Evolutionary conservation across 2,329 filamentous ascomycete genomes (phyloP).

Genomic region (Venturia aucupariae): DNA sequence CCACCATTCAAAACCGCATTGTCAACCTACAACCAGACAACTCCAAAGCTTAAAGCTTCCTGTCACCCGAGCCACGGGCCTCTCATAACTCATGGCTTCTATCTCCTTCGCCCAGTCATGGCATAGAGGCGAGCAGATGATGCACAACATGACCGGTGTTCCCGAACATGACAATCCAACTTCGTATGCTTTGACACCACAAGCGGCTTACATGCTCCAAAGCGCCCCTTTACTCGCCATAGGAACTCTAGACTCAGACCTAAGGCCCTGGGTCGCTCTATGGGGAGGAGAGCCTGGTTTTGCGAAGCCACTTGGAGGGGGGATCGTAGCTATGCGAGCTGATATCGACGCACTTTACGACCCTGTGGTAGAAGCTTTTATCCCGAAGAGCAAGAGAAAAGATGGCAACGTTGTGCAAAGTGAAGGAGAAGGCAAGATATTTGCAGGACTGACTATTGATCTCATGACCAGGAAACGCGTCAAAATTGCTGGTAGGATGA

Average conservation of each 20-base stretch:
- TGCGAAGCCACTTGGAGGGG: slow-evolving; percentile 50
- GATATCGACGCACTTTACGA: slow-evolving; percentile 54
- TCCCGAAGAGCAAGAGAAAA: slow-evolving; percentile 29
- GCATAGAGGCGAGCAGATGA: slow-evolving; percentile 57
- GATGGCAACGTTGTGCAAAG: slow-evolving; percentile 32
- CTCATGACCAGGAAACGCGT: slow-evolving; percentile 59
- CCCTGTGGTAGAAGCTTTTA: slow-evolving; percentile 58
- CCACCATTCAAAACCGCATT: not conserved
- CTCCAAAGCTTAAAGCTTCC: not conserved
- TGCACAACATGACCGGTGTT: slow-evolving; percentile 54
- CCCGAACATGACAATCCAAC: slow-evolving; percentile 59
- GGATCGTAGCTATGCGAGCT: slow-evolving; percentile 54
- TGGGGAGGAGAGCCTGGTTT: slow-evolving; percentile 69
- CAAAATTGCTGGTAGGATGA: slow-evolving; percentile 62
- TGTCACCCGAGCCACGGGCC: not conserved
- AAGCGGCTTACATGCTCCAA: slow-evolving; percentile 52
- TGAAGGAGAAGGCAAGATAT: slow-evolving; percentile 39
- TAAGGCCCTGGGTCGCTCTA: slow-evolving; percentile 65
- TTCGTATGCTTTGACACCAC: slow-evolving; percentile 49
- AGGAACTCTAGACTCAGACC: slow-evolving; percentile 57
- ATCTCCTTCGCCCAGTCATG: slow-evolving; percentile 42
- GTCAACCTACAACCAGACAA: not conserved
- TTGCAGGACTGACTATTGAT: slow-evolving; percentile 55
- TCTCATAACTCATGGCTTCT: slow-evolving; percentile 25
- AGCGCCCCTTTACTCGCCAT: slow-evolving; percentile 61